These are phyloP conservation scores for Penicillium hesseltinei DNA, from an alignment of 2,329 filamentous ascomycete genomes.

Conservation along the genomic window DNA sequence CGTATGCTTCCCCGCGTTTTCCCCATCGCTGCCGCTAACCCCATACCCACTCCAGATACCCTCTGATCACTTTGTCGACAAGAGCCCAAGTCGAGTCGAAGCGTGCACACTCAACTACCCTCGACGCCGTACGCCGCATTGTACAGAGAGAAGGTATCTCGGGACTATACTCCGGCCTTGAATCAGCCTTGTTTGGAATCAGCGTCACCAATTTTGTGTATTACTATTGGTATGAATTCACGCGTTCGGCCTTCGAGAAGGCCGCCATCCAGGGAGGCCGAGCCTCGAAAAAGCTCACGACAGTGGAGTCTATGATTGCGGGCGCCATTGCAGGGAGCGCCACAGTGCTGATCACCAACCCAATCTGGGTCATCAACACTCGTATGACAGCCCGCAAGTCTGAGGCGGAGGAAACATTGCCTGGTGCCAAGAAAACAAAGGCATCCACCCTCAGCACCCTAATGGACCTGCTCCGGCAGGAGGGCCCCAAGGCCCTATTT, in stretches of 20 bases:
- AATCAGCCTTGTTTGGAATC: slow-evolving; percentile 94
- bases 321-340: slow-evolving; percentile 91
- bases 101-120: slow-evolving; percentile 79
- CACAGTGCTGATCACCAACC: slow-evolving; percentile 94
- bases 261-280: slow-evolving; percentile 72
- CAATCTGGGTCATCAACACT: slow-evolving; percentile 99
- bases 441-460: slow-evolving; percentile 75
- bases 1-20: slow-evolving; percentile 53
- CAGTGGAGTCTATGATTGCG: slow-evolving; percentile 89
- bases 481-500: slow-evolving; percentile 83
- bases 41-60: slow-evolving; percentile 62
- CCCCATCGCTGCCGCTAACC: slow-evolving; percentile 11
- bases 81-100: slow-evolving; percentile 97
- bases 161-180: slow-evolving; percentile 88
- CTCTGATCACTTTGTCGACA: slow-evolving; percentile 94
- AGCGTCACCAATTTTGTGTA: slow-evolving; percentile 99
- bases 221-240: slow-evolving; percentile 99
- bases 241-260: slow-evolving; percentile 74
- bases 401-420: slow-evolving; percentile 45
- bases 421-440: slow-evolving; percentile 53
- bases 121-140: slow-evolving; percentile 80
- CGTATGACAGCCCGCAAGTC: slow-evolving; percentile 89
- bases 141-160: slow-evolving; percentile 85
- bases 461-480: slow-evolving; percentile 73
- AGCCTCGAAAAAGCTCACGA: slow-evolving; percentile 77